Percentiles rank a stretch among this genome's conserved stretches.
Evolutionary conservation across 192 early-diverging fungal species (phyloP).

Genomic region (Coemansia sp.): DNA sequence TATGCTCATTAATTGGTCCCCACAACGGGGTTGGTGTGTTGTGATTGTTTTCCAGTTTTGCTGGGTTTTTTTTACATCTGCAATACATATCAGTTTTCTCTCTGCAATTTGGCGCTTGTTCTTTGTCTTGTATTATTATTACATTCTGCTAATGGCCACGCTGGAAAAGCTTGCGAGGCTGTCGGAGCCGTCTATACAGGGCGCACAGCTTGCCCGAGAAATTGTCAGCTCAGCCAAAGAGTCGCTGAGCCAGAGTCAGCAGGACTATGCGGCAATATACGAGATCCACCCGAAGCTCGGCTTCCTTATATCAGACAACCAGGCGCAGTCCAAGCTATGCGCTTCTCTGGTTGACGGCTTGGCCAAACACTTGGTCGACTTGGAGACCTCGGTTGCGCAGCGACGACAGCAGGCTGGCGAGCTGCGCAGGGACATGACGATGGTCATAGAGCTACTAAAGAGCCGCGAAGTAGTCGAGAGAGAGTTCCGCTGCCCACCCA

Average conservation of each 20-base stretch:
- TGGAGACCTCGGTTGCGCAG: conserved; percentile 15
- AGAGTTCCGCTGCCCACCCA: conserved; percentile 35
- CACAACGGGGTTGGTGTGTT: too few relatives aligned
- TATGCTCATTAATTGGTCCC: too few relatives aligned
- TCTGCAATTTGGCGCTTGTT: background rate
- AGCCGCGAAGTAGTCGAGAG: conserved; percentile 44
- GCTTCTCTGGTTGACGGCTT: conserved; percentile 15
- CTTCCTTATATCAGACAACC: conserved; percentile 43
- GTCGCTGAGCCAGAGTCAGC: conserved; percentile 24
- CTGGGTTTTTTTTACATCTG: background rate
- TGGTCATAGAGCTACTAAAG: conserved; percentile 43
- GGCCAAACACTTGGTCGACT: conserved; percentile 20
- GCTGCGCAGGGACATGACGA: conserved; percentile 37
- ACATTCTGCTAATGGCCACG: conserved; percentile 31
- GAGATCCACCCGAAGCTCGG: conserved; percentile 42
- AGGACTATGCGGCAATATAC: conserved; percentile 31
- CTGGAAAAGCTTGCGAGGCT: conserved; percentile 44
- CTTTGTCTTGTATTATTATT: background rate
- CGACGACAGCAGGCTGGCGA: conserved; percentile 27
- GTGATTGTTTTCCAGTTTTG: too few relatives aligned
- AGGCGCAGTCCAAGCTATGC: conserved; percentile 28
- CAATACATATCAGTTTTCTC: background rate
- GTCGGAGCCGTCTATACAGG: conserved; percentile 50
- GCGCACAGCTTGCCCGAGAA: conserved; percentile 28
- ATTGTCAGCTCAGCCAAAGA: conserved; percentile 14